phyloP scores from a whole-genome alignment of 192 early-diverging fungal species.

The Chytriomyces sp. region DNA sequence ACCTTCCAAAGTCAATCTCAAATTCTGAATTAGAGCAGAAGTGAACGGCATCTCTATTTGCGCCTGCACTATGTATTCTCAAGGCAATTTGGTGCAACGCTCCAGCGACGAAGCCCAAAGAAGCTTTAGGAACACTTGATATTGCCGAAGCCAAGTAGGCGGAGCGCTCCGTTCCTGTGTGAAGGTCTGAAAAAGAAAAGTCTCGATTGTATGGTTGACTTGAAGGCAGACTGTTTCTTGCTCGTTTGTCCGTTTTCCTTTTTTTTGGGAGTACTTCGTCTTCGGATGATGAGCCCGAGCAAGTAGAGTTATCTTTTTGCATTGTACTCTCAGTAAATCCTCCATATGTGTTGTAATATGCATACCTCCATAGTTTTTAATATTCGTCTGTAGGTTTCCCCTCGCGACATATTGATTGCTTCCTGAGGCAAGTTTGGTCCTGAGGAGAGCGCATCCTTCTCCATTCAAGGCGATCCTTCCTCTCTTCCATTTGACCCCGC shows the following conservation, averaged over 20 bases:
- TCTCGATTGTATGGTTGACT: not conserved
- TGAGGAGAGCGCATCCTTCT: not conserved
- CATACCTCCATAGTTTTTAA: not conserved
- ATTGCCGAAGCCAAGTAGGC: not conserved
- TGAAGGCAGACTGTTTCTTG: not conserved
- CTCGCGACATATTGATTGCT: not conserved
- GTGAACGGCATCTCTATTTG: not conserved
- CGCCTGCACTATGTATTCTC: not conserved
- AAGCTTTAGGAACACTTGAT: not conserved
- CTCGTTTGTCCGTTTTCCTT: not conserved
- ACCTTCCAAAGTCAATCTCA: not conserved
- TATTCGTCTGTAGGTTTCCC: not conserved
- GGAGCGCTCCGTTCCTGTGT: not conserved
- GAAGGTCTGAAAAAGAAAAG: not conserved
- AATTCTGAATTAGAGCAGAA: not conserved
- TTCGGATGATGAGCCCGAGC: not conserved
- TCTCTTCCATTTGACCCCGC: constrained; percentile 49
- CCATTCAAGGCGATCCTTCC: constrained; percentile 24
- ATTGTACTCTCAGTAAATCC: not conserved
- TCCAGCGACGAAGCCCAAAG: not conserved
- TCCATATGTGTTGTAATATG: not conserved
- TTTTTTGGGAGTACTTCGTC: not conserved
- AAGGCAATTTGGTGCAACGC: not conserved
- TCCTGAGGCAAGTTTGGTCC: not conserved
- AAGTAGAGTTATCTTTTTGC: not conserved